phyloP scores from a whole-genome alignment of 2,329 filamentous ascomycete species.

The Microdochium paspali region DNA sequence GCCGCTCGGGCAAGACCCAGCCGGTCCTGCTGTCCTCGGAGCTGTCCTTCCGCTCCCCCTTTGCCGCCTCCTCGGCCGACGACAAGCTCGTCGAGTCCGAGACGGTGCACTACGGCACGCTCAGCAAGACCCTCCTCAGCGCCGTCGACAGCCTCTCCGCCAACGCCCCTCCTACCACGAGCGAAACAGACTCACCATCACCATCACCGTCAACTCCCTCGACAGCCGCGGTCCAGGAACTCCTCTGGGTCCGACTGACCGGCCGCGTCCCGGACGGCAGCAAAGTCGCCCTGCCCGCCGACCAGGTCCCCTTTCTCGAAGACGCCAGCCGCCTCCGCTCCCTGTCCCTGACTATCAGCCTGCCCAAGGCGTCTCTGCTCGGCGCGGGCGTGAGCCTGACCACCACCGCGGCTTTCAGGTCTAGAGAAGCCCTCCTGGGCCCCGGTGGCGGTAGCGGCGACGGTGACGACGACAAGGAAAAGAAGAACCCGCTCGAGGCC shows the following conservation, averaged over 20 bases:
- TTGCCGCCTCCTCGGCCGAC: constrained; percentile 44
- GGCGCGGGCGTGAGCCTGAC: constrained; percentile 50
- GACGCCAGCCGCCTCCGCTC: constrained; percentile 27
- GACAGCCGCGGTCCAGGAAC: constrained; percentile 17
- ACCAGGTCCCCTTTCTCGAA: constrained; percentile 24
- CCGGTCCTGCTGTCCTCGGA: constrained; percentile 52
- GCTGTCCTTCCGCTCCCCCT: constrained; percentile 45
- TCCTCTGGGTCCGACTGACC: constrained; percentile 27
- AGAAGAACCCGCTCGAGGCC: constrained; percentile 15
- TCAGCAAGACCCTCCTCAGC: constrained; percentile 55
- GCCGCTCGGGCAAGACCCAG: constrained; percentile 46
- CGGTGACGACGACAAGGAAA: constrained; percentile 7
- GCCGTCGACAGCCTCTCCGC: constrained; percentile 30
- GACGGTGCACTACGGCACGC: constrained; percentile 65
- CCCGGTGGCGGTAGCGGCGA: constrained; percentile 4
- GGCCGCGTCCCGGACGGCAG: constrained; percentile 22
- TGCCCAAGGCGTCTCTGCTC: constrained; percentile 61
- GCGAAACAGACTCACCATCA: neutral
- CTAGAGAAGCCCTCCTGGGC: neutral
- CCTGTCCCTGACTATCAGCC: constrained; percentile 40
- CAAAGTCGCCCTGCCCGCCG: constrained; percentile 15
- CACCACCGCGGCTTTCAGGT: constrained; percentile 30
- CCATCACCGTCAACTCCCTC: neutral
- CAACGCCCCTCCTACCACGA: no score
- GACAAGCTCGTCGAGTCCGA: constrained; percentile 54